Conservation (phyloP, 768 basidiomycete genomes). For the Agrocybe praecox region DNA sequence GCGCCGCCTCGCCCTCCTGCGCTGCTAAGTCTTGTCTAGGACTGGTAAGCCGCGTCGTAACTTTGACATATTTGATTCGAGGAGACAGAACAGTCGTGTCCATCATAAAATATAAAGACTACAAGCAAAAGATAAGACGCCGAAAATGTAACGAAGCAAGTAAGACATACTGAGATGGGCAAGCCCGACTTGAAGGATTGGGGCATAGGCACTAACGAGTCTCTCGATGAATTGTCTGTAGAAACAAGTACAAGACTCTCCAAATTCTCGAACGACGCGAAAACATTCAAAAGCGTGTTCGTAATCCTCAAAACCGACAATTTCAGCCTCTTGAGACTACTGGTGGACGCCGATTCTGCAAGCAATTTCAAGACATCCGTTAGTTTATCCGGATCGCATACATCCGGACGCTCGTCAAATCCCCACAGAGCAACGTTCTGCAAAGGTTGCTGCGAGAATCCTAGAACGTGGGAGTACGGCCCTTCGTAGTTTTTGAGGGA, state of each 20-base stretch:
- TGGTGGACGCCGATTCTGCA: conserved; percentile 15
- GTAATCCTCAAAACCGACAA: conserved; percentile 23
- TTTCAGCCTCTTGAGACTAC: conserved; percentile 21
- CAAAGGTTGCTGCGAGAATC: conserved; percentile 24
- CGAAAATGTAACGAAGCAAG: not conserved
- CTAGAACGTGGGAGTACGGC: conserved; percentile 25
- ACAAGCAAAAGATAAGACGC: not conserved
- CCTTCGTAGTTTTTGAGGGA: conserved; percentile 29
- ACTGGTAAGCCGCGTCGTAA: conserved; percentile 26
- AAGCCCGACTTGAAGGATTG: conserved; percentile 14
- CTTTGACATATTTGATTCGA: conserved; percentile 17
- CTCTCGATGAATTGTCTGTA: conserved; percentile 19
- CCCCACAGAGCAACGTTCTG: conserved; percentile 28
- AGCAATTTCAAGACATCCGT: conserved; percentile 16
- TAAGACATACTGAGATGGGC: conserved; percentile 18
- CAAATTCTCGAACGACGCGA: conserved; percentile 17
- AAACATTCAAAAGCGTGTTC: conserved; percentile 14
- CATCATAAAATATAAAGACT: conserved; percentile 24
- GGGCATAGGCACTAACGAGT: conserved; percentile 10
- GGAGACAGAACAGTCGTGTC: conserved; percentile 19
- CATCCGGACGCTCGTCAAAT: conserved; percentile 23
- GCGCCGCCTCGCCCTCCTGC: conserved; percentile 25
- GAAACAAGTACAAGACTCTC: conserved; percentile 20
- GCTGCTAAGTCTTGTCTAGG: conserved; percentile 18
- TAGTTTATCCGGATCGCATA: conserved; percentile 24